A percentile compares a stretch with the other conserved stretches of the same genome.
Conservation (phyloP, 805 yeast species). For the Sugiyamaella lignohabitans region DNA sequence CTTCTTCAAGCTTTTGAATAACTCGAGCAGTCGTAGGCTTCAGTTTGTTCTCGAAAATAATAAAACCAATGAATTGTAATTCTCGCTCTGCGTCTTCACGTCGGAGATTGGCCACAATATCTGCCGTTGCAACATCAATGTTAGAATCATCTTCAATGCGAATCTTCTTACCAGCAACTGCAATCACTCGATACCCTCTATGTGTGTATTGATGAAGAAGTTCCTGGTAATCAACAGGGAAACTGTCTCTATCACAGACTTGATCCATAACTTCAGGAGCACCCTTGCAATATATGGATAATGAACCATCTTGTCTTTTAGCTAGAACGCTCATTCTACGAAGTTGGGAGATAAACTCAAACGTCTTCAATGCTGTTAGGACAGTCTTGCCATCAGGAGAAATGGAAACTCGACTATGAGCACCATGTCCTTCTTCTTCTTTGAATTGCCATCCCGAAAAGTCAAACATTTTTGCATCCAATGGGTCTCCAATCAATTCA, state of each 20-base stretch:
- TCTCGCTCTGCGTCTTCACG: conserved; percentile 67
- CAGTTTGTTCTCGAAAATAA: conserved; percentile 85
- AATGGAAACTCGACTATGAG: conserved; percentile 12
- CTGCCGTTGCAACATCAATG: not conserved
- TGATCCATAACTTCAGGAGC: conserved; percentile 92
- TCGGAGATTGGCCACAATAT: conserved; percentile 7
- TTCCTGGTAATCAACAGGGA: conserved; percentile 72
- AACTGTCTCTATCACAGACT: conserved; percentile 61
- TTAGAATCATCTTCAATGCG: conserved; percentile 30
- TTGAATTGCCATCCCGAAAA: conserved; percentile 72
- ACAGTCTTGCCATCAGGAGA: conserved; percentile 15
- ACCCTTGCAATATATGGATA: conserved; percentile 73
- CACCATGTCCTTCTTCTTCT: conserved; percentile 45
- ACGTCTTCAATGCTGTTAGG: conserved; percentile 47
- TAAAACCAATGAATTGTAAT: conserved; percentile 76
- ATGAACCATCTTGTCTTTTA: conserved; percentile 38
- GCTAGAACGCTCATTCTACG: conserved; percentile 88
- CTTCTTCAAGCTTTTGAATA: conserved; percentile 51
- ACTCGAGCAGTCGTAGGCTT: conserved; percentile 63
- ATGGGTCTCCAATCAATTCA: conserved; percentile 86
- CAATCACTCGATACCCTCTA: conserved; percentile 90
- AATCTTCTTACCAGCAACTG: conserved; percentile 67
- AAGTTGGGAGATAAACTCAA: conserved; percentile 77
- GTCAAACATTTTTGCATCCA: conserved; percentile 89
- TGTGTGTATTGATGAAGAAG: conserved; percentile 81